Conservation (phyloP, 495 filamentous ascomycete species). For the Xylaria bambusicola region DNA sequence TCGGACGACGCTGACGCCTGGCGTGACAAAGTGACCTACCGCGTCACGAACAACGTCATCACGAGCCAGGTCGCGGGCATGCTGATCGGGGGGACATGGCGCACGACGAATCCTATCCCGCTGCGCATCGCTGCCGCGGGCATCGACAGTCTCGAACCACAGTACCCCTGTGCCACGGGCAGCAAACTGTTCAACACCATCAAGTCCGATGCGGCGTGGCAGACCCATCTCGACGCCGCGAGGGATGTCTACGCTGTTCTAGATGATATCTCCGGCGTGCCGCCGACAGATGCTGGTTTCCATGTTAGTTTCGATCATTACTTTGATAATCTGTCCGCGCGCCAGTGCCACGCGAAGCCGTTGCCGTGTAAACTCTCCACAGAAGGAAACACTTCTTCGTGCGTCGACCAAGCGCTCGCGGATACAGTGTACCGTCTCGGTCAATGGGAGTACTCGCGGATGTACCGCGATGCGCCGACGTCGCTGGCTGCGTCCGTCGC, state of each 20-base stretch:
- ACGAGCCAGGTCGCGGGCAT: constrained; percentile 70
- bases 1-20: constrained; percentile 20
- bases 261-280: constrained; percentile 61
- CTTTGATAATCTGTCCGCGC: constrained; percentile 70
- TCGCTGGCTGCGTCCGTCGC: constrained; percentile 57
- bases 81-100: constrained; percentile 63
- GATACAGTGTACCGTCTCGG: constrained; percentile 67
- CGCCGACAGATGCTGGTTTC: constrained; percentile 55
- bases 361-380: constrained; percentile 58
- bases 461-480: constrained; percentile 60
- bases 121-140: constrained; percentile 50
- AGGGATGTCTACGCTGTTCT: constrained; percentile 51
- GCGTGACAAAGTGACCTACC: constrained; percentile 50
- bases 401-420: constrained; percentile 57
- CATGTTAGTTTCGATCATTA: constrained; percentile 69
- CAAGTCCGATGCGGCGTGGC: constrained; percentile 54
- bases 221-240: constrained; percentile 57
- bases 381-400: constrained; percentile 34
- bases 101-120: constrained; percentile 37
- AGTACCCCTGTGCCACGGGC: constrained; percentile 58
- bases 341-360: constrained; percentile 65
- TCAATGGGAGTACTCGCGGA: constrained; percentile 69
- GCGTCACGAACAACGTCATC: constrained; percentile 70
- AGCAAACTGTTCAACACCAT: constrained; percentile 47
- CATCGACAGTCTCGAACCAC: constrained; percentile 65